Percentiles rank a stretch among this genome's conserved stretches.
Conservation (phyloP, 1,139 yeast species). For the Protomyces inouyei region DNA sequence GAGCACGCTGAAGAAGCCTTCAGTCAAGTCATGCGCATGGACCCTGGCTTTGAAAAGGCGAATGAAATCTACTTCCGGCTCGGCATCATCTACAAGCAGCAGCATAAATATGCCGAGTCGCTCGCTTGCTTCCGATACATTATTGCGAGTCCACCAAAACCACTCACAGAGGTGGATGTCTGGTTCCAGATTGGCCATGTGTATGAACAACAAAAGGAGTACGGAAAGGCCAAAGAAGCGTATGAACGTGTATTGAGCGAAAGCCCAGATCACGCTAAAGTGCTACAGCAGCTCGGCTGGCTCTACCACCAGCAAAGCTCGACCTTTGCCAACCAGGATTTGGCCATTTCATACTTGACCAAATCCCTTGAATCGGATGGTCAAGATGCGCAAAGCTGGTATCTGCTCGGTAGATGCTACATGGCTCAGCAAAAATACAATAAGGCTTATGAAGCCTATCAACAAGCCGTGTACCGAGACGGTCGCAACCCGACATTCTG, state of each 20-base stretch:
- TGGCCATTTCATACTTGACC: slow-evolving; percentile 73
- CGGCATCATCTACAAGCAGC: slow-evolving; percentile 96
- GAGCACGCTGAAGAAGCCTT: slow-evolving; percentile 98
- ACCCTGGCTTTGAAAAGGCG: slow-evolving; percentile 92
- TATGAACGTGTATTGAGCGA: slow-evolving; percentile 86
- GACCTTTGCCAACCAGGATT: slow-evolving; percentile 68
- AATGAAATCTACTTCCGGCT: slow-evolving; percentile 92
- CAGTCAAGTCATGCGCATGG: slow-evolving; percentile 89
- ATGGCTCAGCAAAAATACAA: slow-evolving; percentile 94
- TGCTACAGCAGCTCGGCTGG: slow-evolving; percentile 92
- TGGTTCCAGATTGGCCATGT: slow-evolving; percentile 98
- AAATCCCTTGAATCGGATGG: slow-evolving; percentile 86
- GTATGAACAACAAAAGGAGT: slow-evolving; percentile 87
- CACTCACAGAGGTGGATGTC: slow-evolving; percentile 91
- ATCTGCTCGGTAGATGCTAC: slow-evolving; percentile 90
- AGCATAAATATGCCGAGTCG: slow-evolving; percentile 77
- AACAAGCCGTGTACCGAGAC: slow-evolving; percentile 96
- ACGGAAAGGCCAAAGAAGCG: slow-evolving; percentile 87
- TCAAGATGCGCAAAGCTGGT: slow-evolving; percentile 95
- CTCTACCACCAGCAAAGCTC: slow-evolving; percentile 80
- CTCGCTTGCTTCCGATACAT: slow-evolving; percentile 89
- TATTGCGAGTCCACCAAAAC: slow-evolving; percentile 85
- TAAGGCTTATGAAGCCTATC: slow-evolving; percentile 96
- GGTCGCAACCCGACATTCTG: slow-evolving; percentile 96
- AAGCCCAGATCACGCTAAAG: slow-evolving; percentile 92